These are phyloP conservation scores for Phyllosticta citrichinensis DNA, from an alignment of 2,329 filamentous ascomycete species.

Conservation along the genomic window DNA sequence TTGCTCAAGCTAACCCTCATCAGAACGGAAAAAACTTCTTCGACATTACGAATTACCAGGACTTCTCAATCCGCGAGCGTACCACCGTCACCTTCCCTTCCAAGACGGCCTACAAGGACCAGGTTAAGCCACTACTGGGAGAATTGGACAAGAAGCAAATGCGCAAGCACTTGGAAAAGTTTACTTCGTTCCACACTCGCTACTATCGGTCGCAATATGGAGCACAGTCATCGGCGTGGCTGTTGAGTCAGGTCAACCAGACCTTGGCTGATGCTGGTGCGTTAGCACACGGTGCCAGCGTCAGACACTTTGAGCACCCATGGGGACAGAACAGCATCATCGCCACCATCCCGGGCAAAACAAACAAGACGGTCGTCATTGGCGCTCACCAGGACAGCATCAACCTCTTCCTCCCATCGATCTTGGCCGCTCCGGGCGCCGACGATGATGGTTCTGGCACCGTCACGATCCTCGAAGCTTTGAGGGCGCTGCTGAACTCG, in stretches of 20 bases:
- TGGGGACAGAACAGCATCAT: conserved; percentile 92
- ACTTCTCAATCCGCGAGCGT: conserved; percentile 36
- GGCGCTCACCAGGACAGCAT: conserved; percentile 93
- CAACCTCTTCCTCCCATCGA: conserved; percentile 78
- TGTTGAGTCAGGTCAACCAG: conserved; percentile 62
- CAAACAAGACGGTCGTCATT: conserved; percentile 74
- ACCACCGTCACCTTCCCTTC: conserved; percentile 54
- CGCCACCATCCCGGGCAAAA: conserved; percentile 78
- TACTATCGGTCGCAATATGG: conserved; percentile 76
- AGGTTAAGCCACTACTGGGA: conserved; percentile 56
- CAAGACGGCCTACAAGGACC: conserved; percentile 54
- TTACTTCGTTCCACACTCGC: conserved; percentile 70
- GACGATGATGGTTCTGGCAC: conserved; percentile 91
- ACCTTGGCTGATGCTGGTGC: conserved; percentile 65
- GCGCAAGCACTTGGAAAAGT: conserved; percentile 64
- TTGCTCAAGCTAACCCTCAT: conserved; percentile 16
- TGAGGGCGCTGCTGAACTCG: conserved; percentile 70
- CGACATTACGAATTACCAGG: conserved; percentile 73
- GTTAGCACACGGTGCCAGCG: conserved; percentile 53
- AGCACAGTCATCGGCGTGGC: conserved; percentile 77
- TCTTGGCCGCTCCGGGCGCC: conserved; percentile 81
- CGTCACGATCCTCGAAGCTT: conserved; percentile 86
- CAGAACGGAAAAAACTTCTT: conserved; percentile 83
- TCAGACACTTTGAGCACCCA: conserved; percentile 64
- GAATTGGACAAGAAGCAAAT: conserved; percentile 68